phyloP scores from a whole-genome alignment of 1,139 yeast species.

The Hansenula anomala region DNA sequence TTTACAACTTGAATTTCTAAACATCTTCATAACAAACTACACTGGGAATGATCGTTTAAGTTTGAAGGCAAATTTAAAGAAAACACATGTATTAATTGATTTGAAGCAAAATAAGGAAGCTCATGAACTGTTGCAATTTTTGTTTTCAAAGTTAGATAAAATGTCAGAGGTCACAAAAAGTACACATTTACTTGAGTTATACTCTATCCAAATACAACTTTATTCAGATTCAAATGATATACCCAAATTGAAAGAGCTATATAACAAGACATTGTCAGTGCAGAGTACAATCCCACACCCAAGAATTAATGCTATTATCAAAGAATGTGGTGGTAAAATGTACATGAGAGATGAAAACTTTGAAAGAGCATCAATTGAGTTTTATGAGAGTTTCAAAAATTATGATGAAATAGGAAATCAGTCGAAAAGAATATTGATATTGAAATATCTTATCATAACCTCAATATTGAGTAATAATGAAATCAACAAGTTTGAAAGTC shows the following conservation, averaged over 20 bases:
- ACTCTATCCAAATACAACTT: constrained; percentile 61
- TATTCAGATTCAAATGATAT: constrained; percentile 35
- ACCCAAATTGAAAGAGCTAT: constrained; percentile 40
- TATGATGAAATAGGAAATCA: constrained; percentile 77
- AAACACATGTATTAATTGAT: constrained; percentile 45
- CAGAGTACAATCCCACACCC: constrained; percentile 75
- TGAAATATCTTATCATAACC: constrained; percentile 60
- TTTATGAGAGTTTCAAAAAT: constrained; percentile 69
- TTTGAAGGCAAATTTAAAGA: constrained; percentile 50
- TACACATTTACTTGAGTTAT: constrained; percentile 52
- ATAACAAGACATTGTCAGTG: constrained; percentile 42
- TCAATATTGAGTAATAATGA: constrained; percentile 59
- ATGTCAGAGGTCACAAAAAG: constrained; percentile 39
- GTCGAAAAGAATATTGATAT: constrained; percentile 41
- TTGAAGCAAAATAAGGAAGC: constrained; percentile 34
- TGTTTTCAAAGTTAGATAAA: constrained; percentile 37
- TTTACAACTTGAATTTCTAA: constrained; percentile 15
- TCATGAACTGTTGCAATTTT: constrained; percentile 31
- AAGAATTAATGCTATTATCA: constrained; percentile 60
- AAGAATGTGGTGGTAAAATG: constrained; percentile 73
- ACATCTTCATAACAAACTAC: constrained; percentile 12
- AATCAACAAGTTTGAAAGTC: constrained; percentile 32
- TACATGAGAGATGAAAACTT: constrained; percentile 58
- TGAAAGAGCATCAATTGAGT: constrained; percentile 57
- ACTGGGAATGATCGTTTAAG: constrained; percentile 47